Percentiles rank a stretch among this genome's conserved stretches.
Conservation (phyloP, 495 filamentous ascomycete species). For the Jackrogersella minutella region DNA sequence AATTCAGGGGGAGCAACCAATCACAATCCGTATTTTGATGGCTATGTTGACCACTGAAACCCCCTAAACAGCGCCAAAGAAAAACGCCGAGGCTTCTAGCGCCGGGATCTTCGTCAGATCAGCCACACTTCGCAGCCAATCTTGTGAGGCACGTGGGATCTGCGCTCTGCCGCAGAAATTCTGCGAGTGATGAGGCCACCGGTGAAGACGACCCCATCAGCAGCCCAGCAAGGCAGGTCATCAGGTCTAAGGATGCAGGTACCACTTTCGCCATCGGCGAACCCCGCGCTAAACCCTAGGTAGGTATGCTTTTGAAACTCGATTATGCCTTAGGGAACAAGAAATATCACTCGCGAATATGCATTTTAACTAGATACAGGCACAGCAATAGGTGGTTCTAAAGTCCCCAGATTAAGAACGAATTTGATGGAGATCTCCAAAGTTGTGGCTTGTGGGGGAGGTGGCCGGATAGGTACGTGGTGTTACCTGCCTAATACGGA, state of each 20-base stretch:
- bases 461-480: no score
- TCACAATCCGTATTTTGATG: constrained; percentile 9
- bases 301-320: not conserved
- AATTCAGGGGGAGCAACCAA: constrained; percentile 12
- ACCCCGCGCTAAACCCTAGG: constrained; percentile 4
- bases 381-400: no score
- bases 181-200: constrained; percentile 21
- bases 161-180: constrained; percentile 13
- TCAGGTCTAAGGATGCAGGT: constrained; percentile 14
- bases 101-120: constrained; percentile 11
- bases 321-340: not conserved
- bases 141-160: constrained; percentile 32
- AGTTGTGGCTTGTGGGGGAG: no score
- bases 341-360: not conserved
- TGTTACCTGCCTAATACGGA: not conserved
- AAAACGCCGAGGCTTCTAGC: constrained; percentile 21
- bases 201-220: not conserved
- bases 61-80: not conserved
- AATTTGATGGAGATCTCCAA: not conserved
- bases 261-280: constrained; percentile 17
- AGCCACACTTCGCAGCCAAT: constrained; percentile 34
- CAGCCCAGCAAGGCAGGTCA: constrained; percentile 22
- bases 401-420: not conserved
- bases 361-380: no score
- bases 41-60: constrained; percentile 27